Base-by-base conservation (phyloP, 2,329 filamentous ascomycete genomes). In the Bertia moriformis region DNA sequence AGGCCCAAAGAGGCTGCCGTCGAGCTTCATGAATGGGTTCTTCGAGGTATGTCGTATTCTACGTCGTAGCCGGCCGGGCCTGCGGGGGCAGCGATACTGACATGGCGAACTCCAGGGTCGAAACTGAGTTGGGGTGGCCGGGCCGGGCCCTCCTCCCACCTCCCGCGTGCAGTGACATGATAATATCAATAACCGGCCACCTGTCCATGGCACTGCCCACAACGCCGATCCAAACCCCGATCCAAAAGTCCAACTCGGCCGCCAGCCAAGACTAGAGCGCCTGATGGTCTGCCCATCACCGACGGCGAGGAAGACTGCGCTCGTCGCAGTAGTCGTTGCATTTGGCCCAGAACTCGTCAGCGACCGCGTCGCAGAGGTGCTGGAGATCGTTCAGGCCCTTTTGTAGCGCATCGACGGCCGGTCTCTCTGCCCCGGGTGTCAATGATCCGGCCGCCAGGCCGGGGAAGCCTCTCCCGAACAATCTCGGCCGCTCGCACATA, bases 21-120 rank as follows among this genome's bases (percentile, higher is more conserved):
- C 76, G 52, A 91, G 75, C 67, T 98, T 98, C 66, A 93, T 98
- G 66, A 73, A 78, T 50, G 86, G 86, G 38, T 98, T 98, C 68
- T 68, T 98, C 53, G 86, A 96, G 83, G 91, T 88, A 65, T 57
- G 75, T 57, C 41, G 40, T 17, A 7, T 18, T 2, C 19, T 30
- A n/a, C n/a, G n/a, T n/a, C n/a, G n/a, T n/a, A n/a, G n/a, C n/a
- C n/a, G n/a, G n/a, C 14, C 18, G 14, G 12, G 12, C 12, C 13
- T 10, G 33, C 13, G 12, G 12, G 17, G 15, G 13, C 18, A 18
- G 18, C 33, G 33, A 17, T 12, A 18, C 13, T 42, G 37, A 37
- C 22, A 39, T 42, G 14, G 42, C n/a, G 7, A 24, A 13, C 4
- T 29, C 19, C 14, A 43, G 46, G 46, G 46, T 38, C 46, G 46